Percentiles rank a stretch among this genome's conserved stretches.
Evolutionary conservation across 1,139 yeast species (phyloP).

Genomic region (Nakaseomyces uthaithaninus): DNA sequence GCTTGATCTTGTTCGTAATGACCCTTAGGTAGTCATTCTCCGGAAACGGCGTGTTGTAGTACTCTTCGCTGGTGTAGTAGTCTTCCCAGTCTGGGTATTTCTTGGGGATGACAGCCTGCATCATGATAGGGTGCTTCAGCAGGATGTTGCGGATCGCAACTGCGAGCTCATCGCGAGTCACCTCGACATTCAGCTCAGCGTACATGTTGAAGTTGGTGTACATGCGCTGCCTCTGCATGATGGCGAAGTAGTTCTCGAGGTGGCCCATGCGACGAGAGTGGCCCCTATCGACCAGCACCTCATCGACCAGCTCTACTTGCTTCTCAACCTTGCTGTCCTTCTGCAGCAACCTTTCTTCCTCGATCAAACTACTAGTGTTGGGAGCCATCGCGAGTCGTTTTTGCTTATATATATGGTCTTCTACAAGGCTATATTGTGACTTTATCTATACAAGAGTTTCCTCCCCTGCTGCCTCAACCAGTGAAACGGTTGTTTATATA

Average conservation of each 20-base stretch:
- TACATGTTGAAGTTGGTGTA: constrained; percentile 23
- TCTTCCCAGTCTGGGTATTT: constrained; percentile 14
- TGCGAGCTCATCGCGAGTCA: constrained; percentile 11
- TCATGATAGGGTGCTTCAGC: constrained; percentile 19
- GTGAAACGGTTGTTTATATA: too few species aligned
- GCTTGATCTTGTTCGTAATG: constrained; percentile 12
- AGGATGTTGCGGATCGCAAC: constrained; percentile 17
- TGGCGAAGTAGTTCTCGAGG: constrained; percentile 25
- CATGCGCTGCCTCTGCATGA: constrained; percentile 24
- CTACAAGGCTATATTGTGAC: not conserved
- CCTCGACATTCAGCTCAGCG: constrained; percentile 16
- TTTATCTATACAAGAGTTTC: not conserved
- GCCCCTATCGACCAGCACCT: constrained; percentile 17
- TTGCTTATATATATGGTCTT: too few species aligned
- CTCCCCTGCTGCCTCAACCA: too few species aligned
- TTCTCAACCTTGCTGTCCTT: constrained; percentile 3
- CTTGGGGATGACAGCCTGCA: constrained; percentile 20
- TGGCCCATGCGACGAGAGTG: constrained; percentile 28
- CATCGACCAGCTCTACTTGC: constrained; percentile 3
- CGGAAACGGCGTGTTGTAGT: constrained; percentile 17
- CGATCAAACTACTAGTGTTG: constrained; percentile 3
- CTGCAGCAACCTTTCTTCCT: not conserved
- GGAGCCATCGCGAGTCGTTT: too few species aligned
- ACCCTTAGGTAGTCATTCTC: constrained; percentile 23
- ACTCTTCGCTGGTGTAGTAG: constrained; percentile 20